Percentiles rank a stretch among this genome's conserved stretches.
phyloP scores from a whole-genome alignment of 495 filamentous ascomycete species.

The Penicillium chermesinum region DNA sequence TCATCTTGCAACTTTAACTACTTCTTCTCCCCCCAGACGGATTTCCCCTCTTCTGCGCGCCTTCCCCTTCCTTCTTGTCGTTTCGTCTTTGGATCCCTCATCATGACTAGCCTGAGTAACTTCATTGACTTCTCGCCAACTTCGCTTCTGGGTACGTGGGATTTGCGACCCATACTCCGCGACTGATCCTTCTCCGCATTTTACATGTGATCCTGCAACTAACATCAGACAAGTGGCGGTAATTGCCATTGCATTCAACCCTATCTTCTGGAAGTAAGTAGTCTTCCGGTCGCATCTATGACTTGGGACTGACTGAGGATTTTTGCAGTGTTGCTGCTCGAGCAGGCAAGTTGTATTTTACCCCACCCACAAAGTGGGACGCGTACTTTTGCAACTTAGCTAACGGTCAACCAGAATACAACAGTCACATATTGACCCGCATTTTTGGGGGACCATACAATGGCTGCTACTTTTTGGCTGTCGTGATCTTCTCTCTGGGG shows the following conservation, averaged over 20 bases:
- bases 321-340: conserved; percentile 41
- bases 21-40: conserved; percentile 3
- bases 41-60: conserved; percentile 7
- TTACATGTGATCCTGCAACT: conserved; percentile 34
- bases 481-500: conserved; percentile 84
- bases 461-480: conserved; percentile 86
- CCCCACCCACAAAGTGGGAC: not conserved
- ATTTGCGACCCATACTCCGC: not conserved
- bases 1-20: not conserved
- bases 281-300: too few relatives aligned
- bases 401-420: conserved; percentile 68
- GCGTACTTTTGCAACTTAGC: conserved; percentile 3
- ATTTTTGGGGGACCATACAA: conserved; percentile 76
- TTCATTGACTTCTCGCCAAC: conserved; percentile 44
- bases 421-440: conserved; percentile 79
- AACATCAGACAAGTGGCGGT: conserved; percentile 38
- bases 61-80: not conserved
- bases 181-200: conserved; percentile 14
- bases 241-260: conserved; percentile 49
- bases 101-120: conserved; percentile 36
- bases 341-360: conserved; percentile 30
- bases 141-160: conserved; percentile 40
- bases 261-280: conserved; percentile 55
- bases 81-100: not conserved
- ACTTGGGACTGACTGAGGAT: not conserved